Conservation (phyloP, 495 filamentous ascomycete species). For the Endocarpon pusillum region DNA sequence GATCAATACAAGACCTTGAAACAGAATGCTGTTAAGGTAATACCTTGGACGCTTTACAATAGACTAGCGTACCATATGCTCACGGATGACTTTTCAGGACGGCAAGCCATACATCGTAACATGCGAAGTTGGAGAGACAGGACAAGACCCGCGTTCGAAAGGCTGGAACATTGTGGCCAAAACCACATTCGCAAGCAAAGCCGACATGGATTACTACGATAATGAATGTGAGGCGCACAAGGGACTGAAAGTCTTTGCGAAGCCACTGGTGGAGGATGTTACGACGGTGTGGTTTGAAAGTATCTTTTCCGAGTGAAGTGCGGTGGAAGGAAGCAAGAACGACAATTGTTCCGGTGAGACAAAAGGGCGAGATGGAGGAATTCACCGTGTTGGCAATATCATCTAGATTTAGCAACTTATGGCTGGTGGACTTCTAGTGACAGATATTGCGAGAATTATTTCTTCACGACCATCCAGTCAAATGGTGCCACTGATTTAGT, state of each 20-base stretch:
- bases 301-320: slow-evolving; percentile 16
- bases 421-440: too few relatives aligned
- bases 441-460: too few relatives aligned
- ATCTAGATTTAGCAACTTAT: too few relatives aligned
- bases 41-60: slow-evolving; percentile 1
- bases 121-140: slow-evolving; percentile 24
- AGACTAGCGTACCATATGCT: background rate
- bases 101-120: slow-evolving; percentile 48
- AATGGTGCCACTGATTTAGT: too few relatives aligned
- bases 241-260: slow-evolving; percentile 33
- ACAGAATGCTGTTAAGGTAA: slow-evolving; percentile 35
- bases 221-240: slow-evolving; percentile 42
- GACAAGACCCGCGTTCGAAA: slow-evolving; percentile 37
- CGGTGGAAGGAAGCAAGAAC: too few relatives aligned
- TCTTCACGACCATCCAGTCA: too few relatives aligned
- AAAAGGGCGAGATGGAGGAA: too few relatives aligned
- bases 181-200: slow-evolving; percentile 40
- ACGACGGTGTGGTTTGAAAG: slow-evolving; percentile 34
- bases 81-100: slow-evolving; percentile 25
- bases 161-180: slow-evolving; percentile 46
- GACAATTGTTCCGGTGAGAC: too few relatives aligned
- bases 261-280: slow-evolving; percentile 21
- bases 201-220: slow-evolving; percentile 61
- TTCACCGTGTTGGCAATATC: too few relatives aligned
- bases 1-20: slow-evolving; percentile 32